These are phyloP conservation scores for Penicillium digitatum DNA, from an alignment of 2,329 filamentous ascomycete genomes.

Conservation along the genomic window DNA sequence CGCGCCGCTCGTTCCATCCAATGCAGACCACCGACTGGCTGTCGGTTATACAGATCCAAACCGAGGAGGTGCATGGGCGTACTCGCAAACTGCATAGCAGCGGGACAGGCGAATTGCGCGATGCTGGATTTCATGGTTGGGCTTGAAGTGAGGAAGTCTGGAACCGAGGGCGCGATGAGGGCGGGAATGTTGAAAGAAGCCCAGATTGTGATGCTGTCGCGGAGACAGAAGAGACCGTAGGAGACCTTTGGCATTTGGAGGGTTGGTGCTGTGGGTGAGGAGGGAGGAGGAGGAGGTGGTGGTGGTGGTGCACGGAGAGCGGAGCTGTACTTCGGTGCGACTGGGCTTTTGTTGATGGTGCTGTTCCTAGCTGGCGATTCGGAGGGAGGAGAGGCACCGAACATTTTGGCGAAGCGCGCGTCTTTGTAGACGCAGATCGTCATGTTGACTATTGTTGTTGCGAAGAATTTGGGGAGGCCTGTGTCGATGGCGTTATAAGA, in stretches of 20 bases:
- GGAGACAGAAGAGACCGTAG: constrained; percentile 72
- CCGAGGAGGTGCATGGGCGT: constrained; percentile 84
- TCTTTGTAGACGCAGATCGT: constrained; percentile 86
- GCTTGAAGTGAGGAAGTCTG: constrained; percentile 48
- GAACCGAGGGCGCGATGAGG: constrained; percentile 67
- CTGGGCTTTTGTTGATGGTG: constrained; percentile 5
- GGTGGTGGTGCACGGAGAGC: constrained; percentile 11
- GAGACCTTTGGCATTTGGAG: constrained; percentile 62
- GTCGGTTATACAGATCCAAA: constrained; percentile 78
- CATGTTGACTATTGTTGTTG: constrained; percentile 78
- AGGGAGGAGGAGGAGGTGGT: too few species aligned
- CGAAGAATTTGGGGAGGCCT: constrained; percentile 74
- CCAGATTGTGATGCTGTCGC: constrained; percentile 87
- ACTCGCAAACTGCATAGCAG: constrained; percentile 70
- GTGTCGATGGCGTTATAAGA: constrained; percentile 62
- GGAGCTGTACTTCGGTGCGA: constrained; percentile 1
- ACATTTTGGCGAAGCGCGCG: constrained; percentile 76
- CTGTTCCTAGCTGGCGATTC: constrained; percentile 17
- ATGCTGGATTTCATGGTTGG: constrained; percentile 52
- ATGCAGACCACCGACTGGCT: constrained; percentile 40
- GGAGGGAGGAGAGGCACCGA: constrained; percentile 59
- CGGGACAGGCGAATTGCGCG: constrained; percentile 78
- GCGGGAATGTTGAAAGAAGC: constrained; percentile 87
- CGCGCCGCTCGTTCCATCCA: constrained; percentile 61
- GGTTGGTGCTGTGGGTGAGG: constrained; percentile 18